Conservation (phyloP, 1,284 basidiomycete species). For the Amylostereum areolatum region DNA sequence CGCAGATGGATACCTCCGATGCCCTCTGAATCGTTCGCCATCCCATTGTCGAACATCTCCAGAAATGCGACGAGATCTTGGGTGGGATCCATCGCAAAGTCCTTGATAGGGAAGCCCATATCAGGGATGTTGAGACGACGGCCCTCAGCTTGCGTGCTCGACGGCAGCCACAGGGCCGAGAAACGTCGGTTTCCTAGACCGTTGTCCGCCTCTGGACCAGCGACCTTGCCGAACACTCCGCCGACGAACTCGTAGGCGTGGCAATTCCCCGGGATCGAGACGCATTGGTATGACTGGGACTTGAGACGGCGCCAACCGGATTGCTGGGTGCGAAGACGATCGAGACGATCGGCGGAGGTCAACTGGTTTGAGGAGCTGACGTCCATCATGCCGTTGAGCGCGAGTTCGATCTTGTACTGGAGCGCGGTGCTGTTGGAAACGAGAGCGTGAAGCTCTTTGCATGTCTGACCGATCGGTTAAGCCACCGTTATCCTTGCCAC, state of each 20-base stretch:
- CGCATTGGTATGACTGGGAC: constrained; percentile 23
- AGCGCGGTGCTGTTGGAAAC: constrained; percentile 34
- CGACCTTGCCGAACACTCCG: constrained; percentile 45
- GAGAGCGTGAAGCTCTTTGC: constrained; percentile 25
- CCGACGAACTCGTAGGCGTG: constrained; percentile 54
- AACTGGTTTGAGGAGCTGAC: constrained; percentile 17
- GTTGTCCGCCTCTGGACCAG: constrained; percentile 10
- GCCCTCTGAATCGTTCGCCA: background rate
- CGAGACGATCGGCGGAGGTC: constrained; percentile 31
- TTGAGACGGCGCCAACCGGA: constrained; percentile 34
- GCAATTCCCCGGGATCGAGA: constrained; percentile 35
- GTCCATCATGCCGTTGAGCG: constrained; percentile 37
- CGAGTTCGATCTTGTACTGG: constrained; percentile 45
- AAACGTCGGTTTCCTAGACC: constrained; percentile 26
- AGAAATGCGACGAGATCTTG: constrained; percentile 51
- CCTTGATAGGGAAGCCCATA: constrained; percentile 37
- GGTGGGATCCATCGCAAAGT: constrained; percentile 60
- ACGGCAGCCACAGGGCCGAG: constrained; percentile 34
- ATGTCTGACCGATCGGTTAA: constrained; percentile 13
- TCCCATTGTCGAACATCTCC: constrained; percentile 22
- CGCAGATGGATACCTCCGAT: background rate
- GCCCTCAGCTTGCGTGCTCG: constrained; percentile 13
- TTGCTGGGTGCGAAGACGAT: constrained; percentile 31
- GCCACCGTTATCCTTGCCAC: background rate
- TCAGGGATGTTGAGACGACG: constrained; percentile 26